Evolutionary conservation across 257 asterid genomes (phyloP).

Genomic region (Solanum clarkiae): DNA sequence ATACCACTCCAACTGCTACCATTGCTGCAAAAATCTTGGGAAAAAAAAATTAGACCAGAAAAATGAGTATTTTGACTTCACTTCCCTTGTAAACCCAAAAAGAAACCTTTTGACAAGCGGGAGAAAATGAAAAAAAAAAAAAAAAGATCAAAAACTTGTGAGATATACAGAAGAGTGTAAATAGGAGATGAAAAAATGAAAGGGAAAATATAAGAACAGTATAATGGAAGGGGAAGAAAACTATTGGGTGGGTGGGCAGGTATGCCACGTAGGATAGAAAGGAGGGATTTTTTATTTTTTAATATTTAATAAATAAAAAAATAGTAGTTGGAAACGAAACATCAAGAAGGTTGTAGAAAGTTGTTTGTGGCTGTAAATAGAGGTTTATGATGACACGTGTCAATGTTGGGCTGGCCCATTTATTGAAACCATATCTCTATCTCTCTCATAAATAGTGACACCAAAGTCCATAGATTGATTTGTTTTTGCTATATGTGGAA

Average conservation of each 20-base stretch:
- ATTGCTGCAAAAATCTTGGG: slow-evolving; percentile 18
- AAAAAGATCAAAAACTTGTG: background rate
- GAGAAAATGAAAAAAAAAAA: background rate
- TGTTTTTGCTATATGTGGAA: slow-evolving; percentile 3
- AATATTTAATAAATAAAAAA: background rate
- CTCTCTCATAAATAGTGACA: background rate
- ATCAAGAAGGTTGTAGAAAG: slow-evolving; percentile 31
- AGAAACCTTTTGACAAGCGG: background rate
- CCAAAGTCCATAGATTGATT: background rate
- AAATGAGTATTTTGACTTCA: background rate
- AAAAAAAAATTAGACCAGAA: background rate
- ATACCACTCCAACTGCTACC: slow-evolving; percentile 55
- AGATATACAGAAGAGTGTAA: background rate
- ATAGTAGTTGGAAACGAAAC: slow-evolving; percentile 5
- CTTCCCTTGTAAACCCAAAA: background rate
- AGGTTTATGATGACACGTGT: slow-evolving; percentile 31
- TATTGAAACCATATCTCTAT: background rate
- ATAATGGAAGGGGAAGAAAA: background rate
- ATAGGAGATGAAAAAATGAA: slow-evolving; percentile 7
- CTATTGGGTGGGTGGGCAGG: background rate
- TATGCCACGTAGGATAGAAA: slow-evolving; percentile 34
- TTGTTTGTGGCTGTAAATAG: slow-evolving; percentile 53
- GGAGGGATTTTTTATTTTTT: background rate
- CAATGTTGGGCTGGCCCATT: slow-evolving; percentile 1
- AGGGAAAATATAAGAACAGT: background rate